Evolutionary conservation across 2,329 filamentous ascomycete species (phyloP).

Genomic region (Byssochlamys sp.): DNA sequence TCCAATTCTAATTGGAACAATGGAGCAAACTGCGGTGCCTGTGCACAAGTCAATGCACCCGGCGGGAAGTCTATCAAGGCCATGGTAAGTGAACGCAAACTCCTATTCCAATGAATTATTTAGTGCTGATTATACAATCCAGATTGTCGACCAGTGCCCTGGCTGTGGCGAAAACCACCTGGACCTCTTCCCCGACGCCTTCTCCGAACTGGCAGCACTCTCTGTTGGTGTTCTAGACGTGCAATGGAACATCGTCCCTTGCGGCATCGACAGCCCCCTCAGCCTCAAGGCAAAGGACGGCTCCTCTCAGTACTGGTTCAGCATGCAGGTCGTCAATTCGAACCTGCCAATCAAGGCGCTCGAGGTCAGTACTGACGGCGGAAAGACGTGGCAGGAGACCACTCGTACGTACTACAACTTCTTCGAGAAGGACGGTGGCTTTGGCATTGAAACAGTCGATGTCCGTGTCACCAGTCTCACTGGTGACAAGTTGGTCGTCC

Average conservation of each 20-base stretch:
- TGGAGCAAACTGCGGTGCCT: constrained; percentile 51
- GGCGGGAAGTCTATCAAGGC: constrained; percentile 51
- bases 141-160: constrained; percentile 51
- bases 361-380: constrained; percentile 53
- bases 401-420: constrained; percentile 49
- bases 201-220: constrained; percentile 37
- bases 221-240: constrained; percentile 42
- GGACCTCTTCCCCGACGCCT: constrained; percentile 47
- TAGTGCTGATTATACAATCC: not conserved
- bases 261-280: constrained; percentile 43
- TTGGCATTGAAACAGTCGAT: constrained; percentile 45
- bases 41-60: constrained; percentile 45
- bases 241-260: constrained; percentile 42
- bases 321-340: constrained; percentile 56
- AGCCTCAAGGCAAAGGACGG: constrained; percentile 44
- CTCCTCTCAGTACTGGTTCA: constrained; percentile 45
- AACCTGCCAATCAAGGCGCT: constrained; percentile 48
- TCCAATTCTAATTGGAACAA: constrained; percentile 47
- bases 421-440: constrained; percentile 52
- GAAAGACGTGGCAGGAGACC: constrained; percentile 50
- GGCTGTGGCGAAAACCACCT: constrained; percentile 46
- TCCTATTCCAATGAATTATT: not conserved
- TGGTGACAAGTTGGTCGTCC: constrained; percentile 45
- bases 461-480: constrained; percentile 47
- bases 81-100: constrained; percentile 43